Conservation (phyloP, 208 protist genomes). For the Trypanosoma lewisi region DNA sequence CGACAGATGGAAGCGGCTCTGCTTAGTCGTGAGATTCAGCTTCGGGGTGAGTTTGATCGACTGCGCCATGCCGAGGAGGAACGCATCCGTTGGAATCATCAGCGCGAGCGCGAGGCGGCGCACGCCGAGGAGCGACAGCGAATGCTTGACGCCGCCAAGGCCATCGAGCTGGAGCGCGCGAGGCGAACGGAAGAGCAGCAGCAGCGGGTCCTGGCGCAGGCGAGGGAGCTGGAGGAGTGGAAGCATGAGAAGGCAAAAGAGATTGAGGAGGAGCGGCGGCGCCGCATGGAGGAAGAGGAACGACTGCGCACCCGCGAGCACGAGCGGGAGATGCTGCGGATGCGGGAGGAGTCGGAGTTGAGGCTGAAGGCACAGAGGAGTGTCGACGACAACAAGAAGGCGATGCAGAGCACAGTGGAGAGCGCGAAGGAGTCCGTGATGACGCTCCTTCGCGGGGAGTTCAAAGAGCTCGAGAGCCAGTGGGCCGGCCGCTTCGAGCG, state of each 20-base stretch:
- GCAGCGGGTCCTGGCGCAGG: constrained; percentile 61
- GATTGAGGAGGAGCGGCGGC: constrained; percentile 41
- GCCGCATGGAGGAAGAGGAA: constrained; percentile 62
- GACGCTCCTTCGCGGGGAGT: constrained; percentile 37
- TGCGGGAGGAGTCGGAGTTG: constrained; percentile 58
- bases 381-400: constrained; percentile 34
- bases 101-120: constrained; percentile 40
- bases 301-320: constrained; percentile 64
- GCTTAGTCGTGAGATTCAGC: constrained; percentile 60
- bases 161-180: constrained; percentile 58
- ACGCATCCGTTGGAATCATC: constrained; percentile 30
- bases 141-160: constrained; percentile 43
- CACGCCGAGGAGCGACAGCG: constrained; percentile 57
- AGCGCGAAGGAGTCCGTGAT: constrained; percentile 36
- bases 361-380: constrained; percentile 29
- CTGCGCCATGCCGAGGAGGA: constrained; percentile 53
- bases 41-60: constrained; percentile 62
- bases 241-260: constrained; percentile 63
- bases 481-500: constrained; percentile 38
- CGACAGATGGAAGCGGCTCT: constrained; percentile 46
- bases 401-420: constrained; percentile 36
- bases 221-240: constrained; percentile 84
- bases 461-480: constrained; percentile 40
- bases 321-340: constrained; percentile 63
- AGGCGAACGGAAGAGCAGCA: constrained; percentile 66